Evolutionary conservation across 768 basidiomycete species (phyloP).

Genomic region (Collybia sp.): DNA sequence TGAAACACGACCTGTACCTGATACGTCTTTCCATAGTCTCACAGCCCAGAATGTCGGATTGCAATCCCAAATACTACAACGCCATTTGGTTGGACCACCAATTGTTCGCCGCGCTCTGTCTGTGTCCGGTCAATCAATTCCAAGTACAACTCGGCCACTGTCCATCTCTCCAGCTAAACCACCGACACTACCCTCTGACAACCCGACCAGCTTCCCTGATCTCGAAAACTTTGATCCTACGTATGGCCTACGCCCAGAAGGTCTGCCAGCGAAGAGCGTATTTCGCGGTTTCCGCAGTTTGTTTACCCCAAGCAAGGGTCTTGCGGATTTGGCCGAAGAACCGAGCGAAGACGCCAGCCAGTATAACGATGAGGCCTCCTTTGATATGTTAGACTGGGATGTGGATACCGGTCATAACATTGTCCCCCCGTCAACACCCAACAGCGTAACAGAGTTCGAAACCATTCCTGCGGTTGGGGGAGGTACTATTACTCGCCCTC

Average conservation of each 20-base stretch:
- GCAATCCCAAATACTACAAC: not conserved
- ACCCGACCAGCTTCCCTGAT: slow-evolving; percentile 30
- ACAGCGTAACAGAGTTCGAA: slow-evolving; percentile 66
- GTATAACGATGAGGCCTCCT: slow-evolving; percentile 38
- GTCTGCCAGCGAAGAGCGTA: slow-evolving; percentile 77
- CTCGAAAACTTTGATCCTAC: slow-evolving; percentile 94
- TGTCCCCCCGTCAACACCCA: slow-evolving; percentile 35
- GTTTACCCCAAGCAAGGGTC: slow-evolving; percentile 61
- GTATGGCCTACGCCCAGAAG: slow-evolving; percentile 91
- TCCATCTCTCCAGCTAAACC: slow-evolving; percentile 16
- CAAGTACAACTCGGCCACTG: slow-evolving; percentile 21
- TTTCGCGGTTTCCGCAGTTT: slow-evolving; percentile 77
- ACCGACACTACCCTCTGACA: slow-evolving; percentile 17
- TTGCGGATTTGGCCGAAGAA: slow-evolving; percentile 81
- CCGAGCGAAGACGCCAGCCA: slow-evolving; percentile 29
- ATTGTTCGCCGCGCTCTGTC: slow-evolving; percentile 8
- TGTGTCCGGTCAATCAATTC: slow-evolving; percentile 14
- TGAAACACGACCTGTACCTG: slow-evolving; percentile 40
- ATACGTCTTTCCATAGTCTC: slow-evolving; percentile 20
- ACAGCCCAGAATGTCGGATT: slow-evolving; percentile 7
- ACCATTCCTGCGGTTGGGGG: slow-evolving; percentile 91
- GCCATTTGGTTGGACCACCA: not conserved
- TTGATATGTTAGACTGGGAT: slow-evolving; percentile 71
- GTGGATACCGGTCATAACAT: slow-evolving; percentile 41
- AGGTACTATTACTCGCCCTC: slow-evolving; percentile 79